Conservation (phyloP, 257 asterid genomes). For the Jacaranda copaia region DNA sequence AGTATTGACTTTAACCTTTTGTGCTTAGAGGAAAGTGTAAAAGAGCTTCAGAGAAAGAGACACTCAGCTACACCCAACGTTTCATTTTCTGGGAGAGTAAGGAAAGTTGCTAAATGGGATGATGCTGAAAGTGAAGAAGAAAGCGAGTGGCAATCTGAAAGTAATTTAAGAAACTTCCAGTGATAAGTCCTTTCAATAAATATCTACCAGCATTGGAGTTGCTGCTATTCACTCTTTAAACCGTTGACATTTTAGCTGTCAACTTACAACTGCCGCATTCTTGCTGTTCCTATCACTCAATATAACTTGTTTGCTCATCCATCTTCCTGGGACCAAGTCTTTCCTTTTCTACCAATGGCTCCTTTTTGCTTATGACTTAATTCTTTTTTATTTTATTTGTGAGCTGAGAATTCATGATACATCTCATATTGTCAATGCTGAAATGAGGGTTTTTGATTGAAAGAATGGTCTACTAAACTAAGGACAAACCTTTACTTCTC, state of each 20-base stretch:
- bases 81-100: constrained; percentile 82
- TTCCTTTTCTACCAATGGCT: background rate
- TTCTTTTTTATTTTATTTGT: background rate
- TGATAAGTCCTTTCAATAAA: constrained; percentile 27
- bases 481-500: constrained; percentile 9
- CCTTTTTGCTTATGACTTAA: constrained; percentile 13
- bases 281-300: background rate
- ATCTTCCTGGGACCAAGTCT: background rate
- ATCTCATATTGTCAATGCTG: constrained; percentile 13
- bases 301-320: background rate
- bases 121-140: constrained; percentile 78
- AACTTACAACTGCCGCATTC: constrained; percentile 9
- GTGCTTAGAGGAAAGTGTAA: constrained; percentile 75
- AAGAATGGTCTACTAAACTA: background rate
- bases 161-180: constrained; percentile 49
- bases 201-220: constrained; percentile 16
- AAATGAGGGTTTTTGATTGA: constrained; percentile 20
- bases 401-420: constrained; percentile 3
- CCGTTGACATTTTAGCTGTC: constrained; percentile 16
- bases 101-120: constrained; percentile 84
- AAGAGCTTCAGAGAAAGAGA: constrained; percentile 94
- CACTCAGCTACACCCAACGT: constrained; percentile 79
- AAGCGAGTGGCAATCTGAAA: constrained; percentile 86
- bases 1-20: constrained; percentile 31
- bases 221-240: constrained; percentile 3